Evolutionary conservation across 192 early-diverging fungal genomes (phyloP).

Genomic region (Backusella tuberculispora): DNA sequence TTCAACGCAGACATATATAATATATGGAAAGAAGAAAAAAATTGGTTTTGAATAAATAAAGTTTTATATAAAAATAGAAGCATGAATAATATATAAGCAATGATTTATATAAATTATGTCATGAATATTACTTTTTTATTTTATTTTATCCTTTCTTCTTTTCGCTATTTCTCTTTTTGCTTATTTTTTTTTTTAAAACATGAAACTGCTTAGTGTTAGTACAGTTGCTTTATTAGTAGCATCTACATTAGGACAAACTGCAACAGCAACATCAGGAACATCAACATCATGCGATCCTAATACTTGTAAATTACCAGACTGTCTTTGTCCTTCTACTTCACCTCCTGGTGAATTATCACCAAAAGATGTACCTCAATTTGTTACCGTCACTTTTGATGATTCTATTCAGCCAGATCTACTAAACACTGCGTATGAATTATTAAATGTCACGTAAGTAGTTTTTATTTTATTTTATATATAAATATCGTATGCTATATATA

Average conservation of each 20-base stretch:
- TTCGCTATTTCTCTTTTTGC: background rate
- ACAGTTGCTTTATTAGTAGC: background rate
- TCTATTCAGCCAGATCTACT: constrained; percentile 47
- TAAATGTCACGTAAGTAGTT: constrained; percentile 42
- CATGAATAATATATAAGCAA: background rate
- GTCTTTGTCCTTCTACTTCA: constrained; percentile 50
- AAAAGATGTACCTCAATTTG: constrained; percentile 57
- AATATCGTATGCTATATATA: background rate
- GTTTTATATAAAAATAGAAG: background rate
- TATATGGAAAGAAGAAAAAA: no score
- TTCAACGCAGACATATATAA: no score
- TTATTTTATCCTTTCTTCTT: background rate
- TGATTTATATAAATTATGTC: no score
- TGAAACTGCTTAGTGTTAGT: constrained; percentile 19
- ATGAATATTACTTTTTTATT: background rate
- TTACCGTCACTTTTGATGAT: constrained; percentile 67
- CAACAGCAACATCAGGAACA: background rate
- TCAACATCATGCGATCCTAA: constrained; percentile 44
- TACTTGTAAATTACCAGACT: constrained; percentile 50
- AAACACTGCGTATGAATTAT: constrained; percentile 32
- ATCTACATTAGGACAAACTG: constrained; percentile 15
- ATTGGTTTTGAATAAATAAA: no score
- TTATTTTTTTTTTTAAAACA: background rate
- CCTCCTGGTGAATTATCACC: constrained; percentile 52
- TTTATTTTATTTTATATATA: background rate